Base-by-base conservation (phyloP, 345 rosid species). In the Acer campestre region DNA sequence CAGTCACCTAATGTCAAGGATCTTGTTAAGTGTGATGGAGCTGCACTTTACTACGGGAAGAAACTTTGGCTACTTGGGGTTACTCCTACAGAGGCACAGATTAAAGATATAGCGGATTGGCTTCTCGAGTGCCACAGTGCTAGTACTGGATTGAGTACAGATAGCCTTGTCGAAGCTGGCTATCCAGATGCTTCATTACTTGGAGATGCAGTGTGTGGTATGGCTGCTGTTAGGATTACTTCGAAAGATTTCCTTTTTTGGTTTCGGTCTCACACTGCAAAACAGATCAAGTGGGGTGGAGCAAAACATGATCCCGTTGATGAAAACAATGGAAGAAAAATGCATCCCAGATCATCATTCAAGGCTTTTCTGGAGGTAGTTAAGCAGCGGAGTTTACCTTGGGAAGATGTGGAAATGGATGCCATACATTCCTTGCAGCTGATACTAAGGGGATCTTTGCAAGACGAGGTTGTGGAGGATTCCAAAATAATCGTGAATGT, bases 341-440 rank as follows among this genome's bases (percentile, higher is more conserved):
- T 94, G 97, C 93, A 94, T 70, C 98, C 98, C 6, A 88, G 97
- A 81, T 90, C 94, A 31, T 92, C 97, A 2, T 94, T 94, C 86
- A 92, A 92, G 88, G 94, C 95, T 62, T 94, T 94, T 75, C 80
- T 94, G 73, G 94, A 94, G 71, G 94, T 90, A 63, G 92, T 94
- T 64, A 88, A 89, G 87, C 84, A 85, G 86, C 82, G 86, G 76
- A 89, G 95, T 77, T 71, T 85, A 70, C 90, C 91, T 2, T 92
- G 98, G 98, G 89, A 88, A 79, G 97, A 94, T 80, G 84, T 89
- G 77, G 98, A 94, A 78, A 89, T 94, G 94, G 97, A 94, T 80
- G 91, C 98, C 13, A 86, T 90, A 82, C 94, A 92, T 81, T 94
- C 98, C 76, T 77, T 94, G 81, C 97, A 89, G 86, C 88, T 94